phyloP scores from a whole-genome alignment of 2,329 filamentous ascomycete genomes.

The Fusarium secorum region DNA sequence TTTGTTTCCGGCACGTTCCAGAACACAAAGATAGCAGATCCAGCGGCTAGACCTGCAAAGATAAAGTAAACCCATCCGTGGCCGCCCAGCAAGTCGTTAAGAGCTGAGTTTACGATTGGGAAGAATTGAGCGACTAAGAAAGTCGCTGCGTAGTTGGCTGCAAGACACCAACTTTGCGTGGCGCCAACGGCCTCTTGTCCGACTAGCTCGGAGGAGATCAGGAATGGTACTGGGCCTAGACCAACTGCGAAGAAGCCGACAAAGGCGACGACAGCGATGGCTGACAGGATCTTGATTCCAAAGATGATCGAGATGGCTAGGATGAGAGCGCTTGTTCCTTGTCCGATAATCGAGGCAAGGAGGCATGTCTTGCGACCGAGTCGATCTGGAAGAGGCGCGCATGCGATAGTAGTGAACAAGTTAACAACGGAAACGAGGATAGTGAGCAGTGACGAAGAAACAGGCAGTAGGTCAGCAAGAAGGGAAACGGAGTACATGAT shows the following conservation, averaged over 20 bases:
- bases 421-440: slow-evolving; percentile 89
- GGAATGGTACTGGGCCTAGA: slow-evolving; percentile 92
- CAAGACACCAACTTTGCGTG: slow-evolving; percentile 86
- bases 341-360: slow-evolving; percentile 81
- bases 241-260: slow-evolving; percentile 91
- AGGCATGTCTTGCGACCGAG: slow-evolving; percentile 89
- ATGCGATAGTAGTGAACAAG: slow-evolving; percentile 80
- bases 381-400: slow-evolving; percentile 85
- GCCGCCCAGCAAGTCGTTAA: slow-evolving; percentile 71
- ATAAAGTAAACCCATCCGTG: slow-evolving; percentile 89
- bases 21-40: slow-evolving; percentile 76
- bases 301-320: slow-evolving; percentile 83
- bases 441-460: slow-evolving; percentile 83
- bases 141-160: slow-evolving; percentile 87
- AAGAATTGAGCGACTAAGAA: slow-evolving; percentile 96
- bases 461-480: slow-evolving; percentile 79
- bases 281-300: slow-evolving; percentile 77
- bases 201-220: slow-evolving; percentile 90
- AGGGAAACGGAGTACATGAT: slow-evolving; percentile 98
- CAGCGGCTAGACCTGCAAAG: slow-evolving; percentile 77
- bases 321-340: slow-evolving; percentile 79
- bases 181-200: slow-evolving; percentile 90
- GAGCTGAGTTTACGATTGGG: slow-evolving; percentile 79
- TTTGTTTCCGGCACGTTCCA: slow-evolving; percentile 86
- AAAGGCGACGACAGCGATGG: slow-evolving; percentile 82